Evolutionary conservation across 2,329 filamentous ascomycete genomes (phyloP).

Genomic region (Tetracladium maxilliforme): DNA sequence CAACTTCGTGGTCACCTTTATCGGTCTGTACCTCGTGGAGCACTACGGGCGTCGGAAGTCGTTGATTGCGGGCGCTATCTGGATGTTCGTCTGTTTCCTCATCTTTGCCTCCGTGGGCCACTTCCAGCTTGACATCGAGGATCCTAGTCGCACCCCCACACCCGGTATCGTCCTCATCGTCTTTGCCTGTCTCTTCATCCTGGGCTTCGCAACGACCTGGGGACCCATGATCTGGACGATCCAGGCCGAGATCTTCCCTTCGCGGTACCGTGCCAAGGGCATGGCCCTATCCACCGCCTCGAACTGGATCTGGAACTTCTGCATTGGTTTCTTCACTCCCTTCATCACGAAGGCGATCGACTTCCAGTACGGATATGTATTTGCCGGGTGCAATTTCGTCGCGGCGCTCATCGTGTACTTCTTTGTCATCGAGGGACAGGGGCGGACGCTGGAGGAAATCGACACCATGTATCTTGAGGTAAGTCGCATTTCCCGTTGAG

Average conservation of each 20-base stretch:
- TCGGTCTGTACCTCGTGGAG: constrained; percentile 50
- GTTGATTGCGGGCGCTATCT: constrained; percentile 46
- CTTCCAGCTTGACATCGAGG: constrained; percentile 23
- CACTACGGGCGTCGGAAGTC: constrained; percentile 48
- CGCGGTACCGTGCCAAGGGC: constrained; percentile 41
- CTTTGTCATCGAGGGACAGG: constrained; percentile 62
- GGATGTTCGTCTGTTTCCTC: constrained; percentile 46
- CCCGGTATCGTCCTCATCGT: constrained; percentile 48
- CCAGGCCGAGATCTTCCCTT: constrained; percentile 50
- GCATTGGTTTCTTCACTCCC: constrained; percentile 64
- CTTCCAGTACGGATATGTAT: constrained; percentile 53
- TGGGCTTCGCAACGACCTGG: constrained; percentile 55
- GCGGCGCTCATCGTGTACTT: constrained; percentile 58
- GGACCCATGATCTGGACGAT: constrained; percentile 56
- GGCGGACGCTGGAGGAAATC: constrained; percentile 62
- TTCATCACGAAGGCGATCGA: constrained; percentile 62
- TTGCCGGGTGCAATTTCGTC: constrained; percentile 54
- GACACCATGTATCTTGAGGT: constrained; percentile 58
- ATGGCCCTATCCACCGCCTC: constrained; percentile 45
- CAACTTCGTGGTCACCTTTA: constrained; percentile 52
- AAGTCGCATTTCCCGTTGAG: too few relatives aligned
- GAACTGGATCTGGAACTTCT: constrained; percentile 62
- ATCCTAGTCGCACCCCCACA: constrained; percentile 27
- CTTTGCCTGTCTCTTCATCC: constrained; percentile 51
- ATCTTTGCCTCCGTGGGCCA: constrained; percentile 38